These are phyloP conservation scores for Pseudopithomyces maydicus DNA, from an alignment of 2,329 filamentous ascomycete species.

Conservation along the genomic window DNA sequence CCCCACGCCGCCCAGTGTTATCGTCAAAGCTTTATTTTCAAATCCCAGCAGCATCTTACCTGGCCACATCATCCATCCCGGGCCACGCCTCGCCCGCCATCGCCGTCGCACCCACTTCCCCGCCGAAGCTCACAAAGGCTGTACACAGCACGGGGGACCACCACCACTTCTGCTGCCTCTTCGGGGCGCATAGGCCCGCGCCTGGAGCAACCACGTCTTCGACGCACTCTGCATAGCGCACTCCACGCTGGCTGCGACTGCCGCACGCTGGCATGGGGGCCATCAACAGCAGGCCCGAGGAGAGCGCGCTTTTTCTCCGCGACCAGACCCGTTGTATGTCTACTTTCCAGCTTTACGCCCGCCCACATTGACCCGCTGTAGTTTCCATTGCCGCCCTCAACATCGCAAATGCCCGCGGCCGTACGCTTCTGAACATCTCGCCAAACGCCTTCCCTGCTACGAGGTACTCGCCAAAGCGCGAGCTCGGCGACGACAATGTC, in stretches of 20 bases:
- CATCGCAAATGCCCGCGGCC: constrained; percentile 79
- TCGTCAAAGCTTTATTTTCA: constrained; percentile 20
- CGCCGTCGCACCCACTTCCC: constrained; percentile 6
- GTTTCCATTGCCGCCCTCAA: constrained; percentile 85
- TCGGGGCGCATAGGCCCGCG: constrained; percentile 35
- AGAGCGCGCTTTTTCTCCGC: constrained; percentile 77
- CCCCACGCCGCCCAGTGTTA: constrained; percentile 24
- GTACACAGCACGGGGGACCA: too few relatives aligned
- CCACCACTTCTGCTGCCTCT: constrained; percentile 19
- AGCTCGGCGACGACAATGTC: constrained; percentile 72
- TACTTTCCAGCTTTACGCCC: constrained; percentile 1
- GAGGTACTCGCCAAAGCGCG: constrained; percentile 73
- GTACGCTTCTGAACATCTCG: constrained; percentile 74
- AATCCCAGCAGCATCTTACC: constrained; percentile 16
- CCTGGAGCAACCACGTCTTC: constrained; percentile 25
- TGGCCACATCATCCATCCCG: constrained; percentile 10
- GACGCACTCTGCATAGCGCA: constrained; percentile 16
- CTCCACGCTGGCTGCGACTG: constrained; percentile 22
- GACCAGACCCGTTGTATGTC: constrained; percentile 87
- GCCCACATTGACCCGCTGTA: constrained; percentile 49
- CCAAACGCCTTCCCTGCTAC: constrained; percentile 90
- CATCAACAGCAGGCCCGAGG: constrained; percentile 86
- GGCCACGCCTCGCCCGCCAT: constrained; percentile 12
- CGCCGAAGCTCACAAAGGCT: constrained; percentile 8
- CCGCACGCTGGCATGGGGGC: constrained; percentile 72